phyloP scores from a whole-genome alignment of 108 stramenopile genomes.

The Discostella pseudostelligera region DNA sequence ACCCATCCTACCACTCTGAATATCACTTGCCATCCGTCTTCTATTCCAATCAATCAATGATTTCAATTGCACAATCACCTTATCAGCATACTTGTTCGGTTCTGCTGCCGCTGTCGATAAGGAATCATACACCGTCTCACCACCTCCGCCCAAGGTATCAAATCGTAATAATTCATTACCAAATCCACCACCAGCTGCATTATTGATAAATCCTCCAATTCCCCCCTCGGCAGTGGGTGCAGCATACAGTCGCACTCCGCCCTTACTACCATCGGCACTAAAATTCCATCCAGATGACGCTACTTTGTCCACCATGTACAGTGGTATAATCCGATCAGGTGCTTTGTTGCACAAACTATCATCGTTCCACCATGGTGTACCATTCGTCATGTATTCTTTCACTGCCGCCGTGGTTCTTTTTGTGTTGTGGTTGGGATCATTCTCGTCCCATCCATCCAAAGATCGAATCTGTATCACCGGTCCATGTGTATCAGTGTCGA shows the following conservation, averaged over 20 bases:
- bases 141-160: slow-evolving; percentile 28
- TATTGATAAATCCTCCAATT: too few species aligned
- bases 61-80: slow-evolving; percentile 19
- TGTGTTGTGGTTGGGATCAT: neutral
- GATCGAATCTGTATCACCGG: slow-evolving; percentile 18
- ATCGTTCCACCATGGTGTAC: slow-evolving; percentile 12
- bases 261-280: slow-evolving; percentile 19
- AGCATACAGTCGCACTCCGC: slow-evolving; percentile 26
- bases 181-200: neutral
- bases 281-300: slow-evolving; percentile 21
- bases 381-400: neutral
- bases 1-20: slow-evolving; percentile 1
- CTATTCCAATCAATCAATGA: slow-evolving; percentile 26
- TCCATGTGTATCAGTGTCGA: slow-evolving; percentile 34
- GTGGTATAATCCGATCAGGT: slow-evolving; percentile 23
- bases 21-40: slow-evolving; percentile 8
- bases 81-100: slow-evolving; percentile 20
- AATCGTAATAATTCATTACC: slow-evolving; percentile 27
- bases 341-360: neutral
- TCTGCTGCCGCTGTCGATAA: too few species aligned
- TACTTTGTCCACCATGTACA: slow-evolving; percentile 17
- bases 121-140: neutral
- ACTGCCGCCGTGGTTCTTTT: neutral
- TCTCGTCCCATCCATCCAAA: neutral
- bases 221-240: slow-evolving; percentile 1